Base-by-base conservation (phyloP, 2,329 filamentous ascomycete genomes). In the Cadophora malorum region DNA sequence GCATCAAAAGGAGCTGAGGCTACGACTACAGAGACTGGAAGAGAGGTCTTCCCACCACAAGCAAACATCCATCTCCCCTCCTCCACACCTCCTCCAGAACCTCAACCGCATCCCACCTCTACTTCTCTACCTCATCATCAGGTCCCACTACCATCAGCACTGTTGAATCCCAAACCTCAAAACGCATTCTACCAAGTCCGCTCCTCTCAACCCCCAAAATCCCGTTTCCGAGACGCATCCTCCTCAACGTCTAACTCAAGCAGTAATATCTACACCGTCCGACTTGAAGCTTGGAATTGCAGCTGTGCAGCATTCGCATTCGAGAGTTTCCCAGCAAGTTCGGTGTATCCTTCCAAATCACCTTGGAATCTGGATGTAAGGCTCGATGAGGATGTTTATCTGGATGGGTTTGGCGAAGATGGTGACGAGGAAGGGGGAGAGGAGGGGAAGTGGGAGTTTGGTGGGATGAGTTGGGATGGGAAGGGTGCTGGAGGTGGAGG, bases 301-400 rank as follows among this genome's bases (percentile, higher is more conserved):
- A 92, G 88, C 0, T 99, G 96, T 81, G 91, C 94, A 3, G 90
- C 89, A 0, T 98, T 98, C 79, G 85, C 90, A 0, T 90, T 96
- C 70, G 83, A 90, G 23, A 86, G 90, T 2, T 94, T 94, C 73
- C 83, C 84, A 31, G 74, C 63, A 10, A 45, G 8, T 19, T n/a
- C 23, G 10, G 25, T 62, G 19, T 62, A 62, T 16, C 59, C 59
- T 4, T 12, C 23, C 3, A 50, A 19, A 31, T 10, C 14, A 3
- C 21, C 45, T 47, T 50, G 60, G 16, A 63, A 52, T 14, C 52
- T 69, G 28, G 70, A 73, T 19, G 67, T 63, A 60, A 38, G 71
- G 50, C 71, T 69, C 28, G 70, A 61, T 16, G 25, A 19, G 10
- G 63, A 58, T 25, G 55, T 21, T 2, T 16, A 16, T 59, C 8